Evolutionary conservation across 768 basidiomycete species (phyloP).

Genomic region (Baorangia bicolor): DNA sequence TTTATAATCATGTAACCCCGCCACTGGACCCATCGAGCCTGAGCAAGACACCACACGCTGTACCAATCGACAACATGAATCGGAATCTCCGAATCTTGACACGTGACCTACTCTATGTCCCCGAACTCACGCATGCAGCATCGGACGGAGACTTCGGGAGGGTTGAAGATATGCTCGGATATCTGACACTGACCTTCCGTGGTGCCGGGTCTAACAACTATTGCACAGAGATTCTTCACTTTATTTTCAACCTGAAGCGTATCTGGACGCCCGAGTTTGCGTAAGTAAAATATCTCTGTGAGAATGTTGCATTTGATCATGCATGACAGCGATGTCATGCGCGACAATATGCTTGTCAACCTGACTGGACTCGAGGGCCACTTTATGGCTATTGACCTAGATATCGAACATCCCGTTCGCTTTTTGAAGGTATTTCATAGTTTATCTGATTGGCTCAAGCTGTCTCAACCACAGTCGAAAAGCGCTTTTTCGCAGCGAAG

Average conservation of each 20-base stretch:
- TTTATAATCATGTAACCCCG: not conserved
- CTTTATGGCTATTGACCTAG: conserved; percentile 36
- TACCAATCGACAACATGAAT: not conserved
- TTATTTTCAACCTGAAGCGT: conserved; percentile 21
- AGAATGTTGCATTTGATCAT: no score
- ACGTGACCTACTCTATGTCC: conserved; percentile 31
- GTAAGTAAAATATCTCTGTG: conserved; percentile 4
- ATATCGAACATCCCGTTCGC: conserved; percentile 39
- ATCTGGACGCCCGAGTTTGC: conserved; percentile 36
- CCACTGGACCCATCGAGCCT: no score
- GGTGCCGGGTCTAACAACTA: conserved; percentile 24
- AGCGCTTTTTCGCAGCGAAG: no score
- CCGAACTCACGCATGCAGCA: conserved; percentile 29
- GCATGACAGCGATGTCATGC: not conserved
- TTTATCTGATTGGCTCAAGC: no score
- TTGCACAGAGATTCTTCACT: conserved; percentile 17
- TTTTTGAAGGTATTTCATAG: conserved; percentile 37
- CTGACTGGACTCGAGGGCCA: conserved; percentile 32
- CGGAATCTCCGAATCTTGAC: conserved; percentile 29
- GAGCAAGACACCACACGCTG: no score
- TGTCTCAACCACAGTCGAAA: no score
- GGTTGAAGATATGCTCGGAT: conserved; percentile 29
- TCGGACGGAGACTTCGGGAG: conserved; percentile 33
- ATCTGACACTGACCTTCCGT: conserved; percentile 16
- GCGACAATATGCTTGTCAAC: conserved; percentile 32